phyloP scores from a whole-genome alignment of 257 asterid species.

The Fraxinus quadrangulata region DNA sequence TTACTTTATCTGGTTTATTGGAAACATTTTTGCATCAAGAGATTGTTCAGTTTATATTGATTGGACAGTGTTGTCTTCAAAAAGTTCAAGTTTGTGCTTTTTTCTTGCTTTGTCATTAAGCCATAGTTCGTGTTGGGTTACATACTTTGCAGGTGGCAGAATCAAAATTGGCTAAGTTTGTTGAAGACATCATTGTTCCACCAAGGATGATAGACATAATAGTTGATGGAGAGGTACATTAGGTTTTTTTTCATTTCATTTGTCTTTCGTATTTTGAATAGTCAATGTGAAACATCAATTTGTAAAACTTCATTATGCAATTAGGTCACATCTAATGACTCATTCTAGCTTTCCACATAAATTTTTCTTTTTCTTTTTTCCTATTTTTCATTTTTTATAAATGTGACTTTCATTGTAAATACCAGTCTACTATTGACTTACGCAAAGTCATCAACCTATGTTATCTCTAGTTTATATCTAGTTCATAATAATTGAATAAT shows the following conservation, averaged over 20 bases:
- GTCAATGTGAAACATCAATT: conserved; percentile 15
- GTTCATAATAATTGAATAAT: conserved; percentile 7
- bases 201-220: conserved; percentile 96
- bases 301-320: not conserved
- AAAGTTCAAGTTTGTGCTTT: conserved; percentile 22
- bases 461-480: conserved; percentile 20
- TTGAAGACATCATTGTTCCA: conserved; percentile 94
- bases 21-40: conserved; percentile 17
- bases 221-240: conserved; percentile 91
- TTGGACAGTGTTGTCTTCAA: conserved; percentile 21
- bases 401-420: conserved; percentile 9
- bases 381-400: not conserved
- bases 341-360: conserved; percentile 5
- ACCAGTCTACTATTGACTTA: not conserved
- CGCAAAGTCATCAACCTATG: not conserved
- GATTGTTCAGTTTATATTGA: conserved; percentile 18
- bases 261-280: conserved; percentile 18
- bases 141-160: conserved; percentile 77
- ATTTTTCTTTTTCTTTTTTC: not conserved
- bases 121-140: conserved; percentile 25
- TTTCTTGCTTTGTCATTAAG: conserved; percentile 16
- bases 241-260: conserved; percentile 24
- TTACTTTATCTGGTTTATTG: not conserved
- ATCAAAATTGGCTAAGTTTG: conserved; percentile 90
- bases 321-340: not conserved